Base-by-base conservation (phyloP, 2,329 filamentous ascomycete genomes). In the Pezizomycotina sp. region DNA sequence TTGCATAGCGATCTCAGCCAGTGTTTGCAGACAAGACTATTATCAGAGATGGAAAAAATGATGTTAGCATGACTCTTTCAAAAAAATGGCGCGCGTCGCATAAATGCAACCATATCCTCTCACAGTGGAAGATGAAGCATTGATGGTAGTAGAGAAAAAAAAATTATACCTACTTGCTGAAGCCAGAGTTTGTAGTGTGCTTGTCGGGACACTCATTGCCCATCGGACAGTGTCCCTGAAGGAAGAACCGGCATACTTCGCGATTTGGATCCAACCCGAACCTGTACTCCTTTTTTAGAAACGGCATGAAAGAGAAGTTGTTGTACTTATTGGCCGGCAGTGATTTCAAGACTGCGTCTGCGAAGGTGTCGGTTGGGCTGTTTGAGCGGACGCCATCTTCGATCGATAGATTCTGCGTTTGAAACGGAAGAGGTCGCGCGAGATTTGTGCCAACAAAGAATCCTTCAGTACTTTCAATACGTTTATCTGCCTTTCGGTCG, bases 1-100 rank as follows among this genome's bases (percentile, higher is more conserved):
- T 98, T 98, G 66, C 89, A 98, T 13, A 98, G 71, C 0, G 84
- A 86, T 47, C 91, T 80, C 53, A 95, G 74, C 75, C 89, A 95
- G 66, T 95, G 89, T 63, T 98, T 98, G 72, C 89, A 98, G 43
- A 98, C 86, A 10, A 95, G 72, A 42, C 48, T 52, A 37, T 7
- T 21, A 24, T 10, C 16, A 26, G 12, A 28, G 9, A 32, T 63
- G 69, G 43, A 52, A 50, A 43, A 47, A 40, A 33, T 43, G 38
- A 33, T 43, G 50, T 34, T 30, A 43, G 31, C 24, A 32, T 19
- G 28, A 16, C 13, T 19, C 6, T 9, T 19, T 13, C 12, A 14
- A 13, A n/a, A 12, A 22, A 5, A 8, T 19, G 14, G 18, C 14
- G 23, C 6, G 14, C n/a, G n/a, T n/a, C n/a, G n/a, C n/a, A n/a